A percentile compares a stretch with the other conserved stretches of the same genome.
Evolutionary conservation across 2,329 filamentous ascomycete genomes (phyloP).

Genomic region (Pseudocercospora musae): DNA sequence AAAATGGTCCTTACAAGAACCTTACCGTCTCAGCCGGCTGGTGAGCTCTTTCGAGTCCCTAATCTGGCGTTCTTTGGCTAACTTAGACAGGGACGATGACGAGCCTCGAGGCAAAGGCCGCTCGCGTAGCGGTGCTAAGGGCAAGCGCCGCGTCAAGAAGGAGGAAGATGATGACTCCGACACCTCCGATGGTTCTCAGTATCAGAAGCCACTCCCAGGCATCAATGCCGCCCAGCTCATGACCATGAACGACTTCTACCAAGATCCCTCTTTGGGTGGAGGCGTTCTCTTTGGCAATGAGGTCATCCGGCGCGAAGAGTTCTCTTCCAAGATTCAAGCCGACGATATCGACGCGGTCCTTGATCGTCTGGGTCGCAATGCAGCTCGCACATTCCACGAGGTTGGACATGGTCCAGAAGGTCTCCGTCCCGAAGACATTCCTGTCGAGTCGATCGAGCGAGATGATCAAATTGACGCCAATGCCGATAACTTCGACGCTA

Average conservation of each 20-base stretch:
- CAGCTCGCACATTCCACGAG: background rate
- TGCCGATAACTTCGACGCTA: background rate
- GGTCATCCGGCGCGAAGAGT: background rate
- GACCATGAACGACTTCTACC: background rate
- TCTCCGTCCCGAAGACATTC: background rate
- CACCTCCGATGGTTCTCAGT: background rate
- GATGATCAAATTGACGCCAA: background rate
- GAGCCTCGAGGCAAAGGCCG: background rate
- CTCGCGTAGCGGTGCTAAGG: background rate
- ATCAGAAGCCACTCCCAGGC: slow-evolving; percentile 1
- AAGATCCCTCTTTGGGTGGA: background rate
- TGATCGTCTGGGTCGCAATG: background rate
- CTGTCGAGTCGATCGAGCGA: slow-evolving; percentile 8
- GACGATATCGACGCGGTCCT: background rate
- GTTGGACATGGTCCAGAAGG: background rate
- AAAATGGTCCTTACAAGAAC: slow-evolving; percentile 15
- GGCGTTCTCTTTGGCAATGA: background rate
- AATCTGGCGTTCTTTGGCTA: background rate
- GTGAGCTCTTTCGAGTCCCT: slow-evolving; percentile 14
- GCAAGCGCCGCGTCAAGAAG: background rate
- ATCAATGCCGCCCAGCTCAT: background rate
- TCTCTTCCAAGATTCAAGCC: background rate
- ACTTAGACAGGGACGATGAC: background rate
- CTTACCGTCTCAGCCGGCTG: slow-evolving; percentile 22
- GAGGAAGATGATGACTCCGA: background rate